Percentiles rank a stretch among this genome's conserved stretches.
These are phyloP conservation scores for Didymella pomorum DNA, from an alignment of 2,329 filamentous ascomycete genomes.

Conservation along the genomic window DNA sequence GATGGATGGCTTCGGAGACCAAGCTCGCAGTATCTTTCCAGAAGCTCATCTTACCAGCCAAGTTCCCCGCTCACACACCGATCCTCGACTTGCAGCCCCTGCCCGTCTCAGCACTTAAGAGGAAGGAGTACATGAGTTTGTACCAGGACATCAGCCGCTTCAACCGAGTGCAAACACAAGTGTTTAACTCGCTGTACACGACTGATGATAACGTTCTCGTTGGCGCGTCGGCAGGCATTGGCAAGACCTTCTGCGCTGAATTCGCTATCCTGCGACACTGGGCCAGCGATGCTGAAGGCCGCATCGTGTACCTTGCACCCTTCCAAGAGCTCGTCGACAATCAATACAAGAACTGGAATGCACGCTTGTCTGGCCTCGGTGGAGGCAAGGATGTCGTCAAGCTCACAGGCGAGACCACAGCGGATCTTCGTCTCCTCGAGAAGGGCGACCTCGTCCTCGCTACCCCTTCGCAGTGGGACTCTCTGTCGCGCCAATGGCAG, in stretches of 20 bases:
- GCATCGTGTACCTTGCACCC: conserved; percentile 92
- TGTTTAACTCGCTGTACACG: conserved; percentile 91
- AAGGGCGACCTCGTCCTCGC: conserved; percentile 88
- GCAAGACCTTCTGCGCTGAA: conserved; percentile 96
- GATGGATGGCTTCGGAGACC: conserved; percentile 98
- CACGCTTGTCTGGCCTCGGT: conserved; percentile 73
- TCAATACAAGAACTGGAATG: conserved; percentile 83
- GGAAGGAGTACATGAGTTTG: conserved; percentile 78
- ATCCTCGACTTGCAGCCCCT: conserved; percentile 91
- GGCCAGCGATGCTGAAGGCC: conserved; percentile 73
- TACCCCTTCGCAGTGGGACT: conserved; percentile 95
- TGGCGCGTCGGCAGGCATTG: conserved; percentile 90
- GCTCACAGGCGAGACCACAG: conserved; percentile 89
- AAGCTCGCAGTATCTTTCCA: conserved; percentile 93
- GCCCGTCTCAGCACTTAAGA: conserved; percentile 87
- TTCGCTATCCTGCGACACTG: conserved; percentile 91
- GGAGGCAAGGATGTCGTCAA: conserved; percentile 93
- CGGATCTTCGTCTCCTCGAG: conserved; percentile 88
- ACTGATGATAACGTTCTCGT: conserved; percentile 94
- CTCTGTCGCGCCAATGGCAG: conserved; percentile 94
- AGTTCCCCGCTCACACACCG: conserved; percentile 93
- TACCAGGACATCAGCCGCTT: conserved; percentile 88
- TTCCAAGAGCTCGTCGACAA: conserved; percentile 92
- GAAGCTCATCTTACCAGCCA: conserved; percentile 91
- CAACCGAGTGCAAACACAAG: conserved; percentile 97